Evolutionary conservation across 2,329 filamentous ascomycete species (phyloP).

Genomic region (Botryosphaeria dothidea): DNA sequence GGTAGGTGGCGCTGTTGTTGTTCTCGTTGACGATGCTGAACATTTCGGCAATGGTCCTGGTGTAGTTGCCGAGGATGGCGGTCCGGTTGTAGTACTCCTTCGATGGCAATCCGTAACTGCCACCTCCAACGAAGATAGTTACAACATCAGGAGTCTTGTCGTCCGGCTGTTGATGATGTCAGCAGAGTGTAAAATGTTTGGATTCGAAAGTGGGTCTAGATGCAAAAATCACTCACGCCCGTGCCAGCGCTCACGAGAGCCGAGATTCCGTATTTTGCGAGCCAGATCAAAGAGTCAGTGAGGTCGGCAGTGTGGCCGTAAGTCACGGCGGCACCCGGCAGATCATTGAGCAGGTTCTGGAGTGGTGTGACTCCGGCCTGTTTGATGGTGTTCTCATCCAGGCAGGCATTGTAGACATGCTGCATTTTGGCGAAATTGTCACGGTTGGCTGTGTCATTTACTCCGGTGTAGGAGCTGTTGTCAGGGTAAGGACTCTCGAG

Average conservation of each 20-base stretch:
- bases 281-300: conserved; percentile 1
- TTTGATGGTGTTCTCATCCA: conserved; percentile 61
- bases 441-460: conserved; percentile 51
- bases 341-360: conserved; percentile 41
- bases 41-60: background rate
- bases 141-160: conserved; percentile 10
- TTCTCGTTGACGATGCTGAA: background rate
- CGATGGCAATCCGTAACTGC: conserved; percentile 43
- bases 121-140: conserved; percentile 48
- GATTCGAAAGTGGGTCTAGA: background rate
- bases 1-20: conserved; percentile 40
- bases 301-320: background rate
- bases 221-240: background rate
- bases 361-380: conserved; percentile 59
- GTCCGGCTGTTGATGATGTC: background rate
- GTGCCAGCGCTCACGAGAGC: background rate
- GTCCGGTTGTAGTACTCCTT: conserved; percentile 39
- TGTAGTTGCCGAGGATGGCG: conserved; percentile 32
- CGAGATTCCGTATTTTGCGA: background rate
- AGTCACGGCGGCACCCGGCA: background rate
- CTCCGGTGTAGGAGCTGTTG: background rate
- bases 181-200: background rate
- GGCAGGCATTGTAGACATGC: conserved; percentile 64
- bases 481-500: background rate
- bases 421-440: conserved; percentile 68